These are phyloP conservation scores for Clonostachys byssicola DNA, from an alignment of 2,329 filamentous ascomycete genomes.

Conservation along the genomic window DNA sequence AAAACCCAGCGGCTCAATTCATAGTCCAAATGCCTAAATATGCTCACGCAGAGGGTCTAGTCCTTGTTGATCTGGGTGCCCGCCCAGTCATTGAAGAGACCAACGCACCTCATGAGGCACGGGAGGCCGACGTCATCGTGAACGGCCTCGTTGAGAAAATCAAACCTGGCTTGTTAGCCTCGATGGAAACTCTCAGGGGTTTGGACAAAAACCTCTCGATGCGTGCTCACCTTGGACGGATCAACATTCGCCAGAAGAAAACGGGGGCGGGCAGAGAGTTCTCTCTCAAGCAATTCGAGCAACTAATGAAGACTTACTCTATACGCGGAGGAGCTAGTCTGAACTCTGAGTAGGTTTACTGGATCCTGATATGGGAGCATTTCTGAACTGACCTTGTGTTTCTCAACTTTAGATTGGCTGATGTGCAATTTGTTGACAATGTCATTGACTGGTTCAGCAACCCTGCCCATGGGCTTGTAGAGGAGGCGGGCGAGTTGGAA, in stretches of 20 bases:
- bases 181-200: slow-evolving; percentile 13
- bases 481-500: too few relatives aligned
- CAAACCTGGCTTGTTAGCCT: neutral
- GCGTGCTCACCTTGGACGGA: slow-evolving; percentile 22
- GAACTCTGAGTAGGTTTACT: slow-evolving; percentile 13
- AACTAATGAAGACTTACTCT: slow-evolving; percentile 17
- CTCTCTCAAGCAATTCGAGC: slow-evolving; percentile 14
- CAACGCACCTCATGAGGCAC: neutral
- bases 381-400: too few relatives aligned
- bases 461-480: slow-evolving; percentile 5
- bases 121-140: neutral
- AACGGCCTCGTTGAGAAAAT: neutral
- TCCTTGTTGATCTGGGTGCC: neutral
- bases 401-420: neutral
- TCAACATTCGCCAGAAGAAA: slow-evolving; percentile 17
- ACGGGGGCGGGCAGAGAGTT: slow-evolving; percentile 13
- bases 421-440: slow-evolving; percentile 1
- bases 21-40: slow-evolving; percentile 17
- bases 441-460: slow-evolving; percentile 7
- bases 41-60: slow-evolving; percentile 2
- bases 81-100: neutral
- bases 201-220: slow-evolving; percentile 18
- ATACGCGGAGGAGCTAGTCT: slow-evolving; percentile 19
- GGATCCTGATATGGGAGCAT: too few relatives aligned
- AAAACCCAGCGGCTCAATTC: slow-evolving; percentile 13